A percentile compares a stretch with the other conserved stretches of the same genome.
Evolutionary conservation across 805 yeast genomes (phyloP).

Genomic region (Saitoella complicata): DNA sequence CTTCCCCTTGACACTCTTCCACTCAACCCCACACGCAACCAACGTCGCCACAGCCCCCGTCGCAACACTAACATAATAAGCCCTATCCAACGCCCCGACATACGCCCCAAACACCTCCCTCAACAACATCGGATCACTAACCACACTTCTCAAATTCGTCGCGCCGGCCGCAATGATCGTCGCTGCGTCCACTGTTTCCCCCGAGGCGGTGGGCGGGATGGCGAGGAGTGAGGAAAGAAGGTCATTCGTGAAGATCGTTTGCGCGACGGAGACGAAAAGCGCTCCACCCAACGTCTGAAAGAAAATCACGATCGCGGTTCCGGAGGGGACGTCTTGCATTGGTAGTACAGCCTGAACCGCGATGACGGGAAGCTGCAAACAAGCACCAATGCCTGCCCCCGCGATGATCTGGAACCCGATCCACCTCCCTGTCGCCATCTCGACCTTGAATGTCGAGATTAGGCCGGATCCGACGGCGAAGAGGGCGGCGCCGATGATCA

Average conservation of each 20-base stretch:
- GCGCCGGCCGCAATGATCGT: constrained; percentile 2
- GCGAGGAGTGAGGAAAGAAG: not conserved
- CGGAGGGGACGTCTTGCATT: constrained; percentile 5
- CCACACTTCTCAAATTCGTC: constrained; percentile 1
- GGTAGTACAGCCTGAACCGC: constrained; percentile 6
- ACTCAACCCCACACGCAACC: constrained; percentile 3
- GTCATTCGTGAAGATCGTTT: constrained; percentile 2
- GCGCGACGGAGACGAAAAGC: constrained; percentile 3
- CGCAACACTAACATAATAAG: constrained; percentile 2
- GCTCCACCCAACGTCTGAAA: constrained; percentile 5
- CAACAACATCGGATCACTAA: not conserved
- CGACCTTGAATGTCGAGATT: constrained; percentile 25
- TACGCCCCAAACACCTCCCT: constrained; percentile 1
- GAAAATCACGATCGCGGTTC: constrained; percentile 2
- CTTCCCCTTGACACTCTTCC: constrained; percentile 6
- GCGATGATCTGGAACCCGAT: constrained; percentile 31
- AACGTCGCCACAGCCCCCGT: not conserved
- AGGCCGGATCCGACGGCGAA: constrained; percentile 32
- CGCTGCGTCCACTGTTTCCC: not conserved
- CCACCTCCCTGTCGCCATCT: constrained; percentile 23
- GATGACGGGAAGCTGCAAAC: constrained; percentile 3
- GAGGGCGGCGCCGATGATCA: constrained; percentile 22
- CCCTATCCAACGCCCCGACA: not conserved
- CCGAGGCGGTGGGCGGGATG: not conserved
- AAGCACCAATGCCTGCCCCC: constrained; percentile 32